These are phyloP conservation scores for Hypoxylon subgilvum DNA, from an alignment of 495 filamentous ascomycete species.

Conservation along the genomic window DNA sequence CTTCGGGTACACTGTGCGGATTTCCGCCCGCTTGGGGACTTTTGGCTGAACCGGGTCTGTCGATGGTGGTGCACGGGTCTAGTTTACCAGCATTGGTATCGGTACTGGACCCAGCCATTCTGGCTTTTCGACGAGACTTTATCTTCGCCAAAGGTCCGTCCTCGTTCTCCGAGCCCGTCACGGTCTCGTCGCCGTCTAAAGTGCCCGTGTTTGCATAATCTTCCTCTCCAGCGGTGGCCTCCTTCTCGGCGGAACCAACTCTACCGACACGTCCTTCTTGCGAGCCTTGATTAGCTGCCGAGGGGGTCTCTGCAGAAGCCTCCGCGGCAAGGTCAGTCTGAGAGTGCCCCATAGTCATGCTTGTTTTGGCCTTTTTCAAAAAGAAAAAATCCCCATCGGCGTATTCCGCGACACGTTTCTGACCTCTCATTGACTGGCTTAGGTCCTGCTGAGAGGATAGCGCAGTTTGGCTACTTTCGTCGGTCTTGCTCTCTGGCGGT, in stretches of 20 bases:
- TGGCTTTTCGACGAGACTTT: background rate
- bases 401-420: conserved; percentile 1
- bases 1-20: background rate
- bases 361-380: conserved; percentile 21
- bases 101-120: no score
- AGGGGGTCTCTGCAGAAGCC: background rate
- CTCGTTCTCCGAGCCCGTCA: no score
- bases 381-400: background rate
- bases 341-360: conserved; percentile 6
- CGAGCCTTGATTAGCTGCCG: no score
- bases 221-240: no score
- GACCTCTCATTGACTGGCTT: background rate
- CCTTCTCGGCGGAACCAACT: no score
- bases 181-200: no score
- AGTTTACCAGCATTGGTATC: background rate
- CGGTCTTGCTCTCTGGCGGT: background rate
- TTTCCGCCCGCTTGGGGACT: background rate
- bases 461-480: background rate
- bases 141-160: background rate
- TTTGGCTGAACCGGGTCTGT: background rate
- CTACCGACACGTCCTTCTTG: no score
- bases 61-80: conserved; percentile 1
- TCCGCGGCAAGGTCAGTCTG: background rate
- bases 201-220: no score
- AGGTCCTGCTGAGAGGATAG: background rate